Evolutionary conservation across 2,329 filamentous ascomycete genomes (phyloP).

Genomic region (Xylaria sp.): DNA sequence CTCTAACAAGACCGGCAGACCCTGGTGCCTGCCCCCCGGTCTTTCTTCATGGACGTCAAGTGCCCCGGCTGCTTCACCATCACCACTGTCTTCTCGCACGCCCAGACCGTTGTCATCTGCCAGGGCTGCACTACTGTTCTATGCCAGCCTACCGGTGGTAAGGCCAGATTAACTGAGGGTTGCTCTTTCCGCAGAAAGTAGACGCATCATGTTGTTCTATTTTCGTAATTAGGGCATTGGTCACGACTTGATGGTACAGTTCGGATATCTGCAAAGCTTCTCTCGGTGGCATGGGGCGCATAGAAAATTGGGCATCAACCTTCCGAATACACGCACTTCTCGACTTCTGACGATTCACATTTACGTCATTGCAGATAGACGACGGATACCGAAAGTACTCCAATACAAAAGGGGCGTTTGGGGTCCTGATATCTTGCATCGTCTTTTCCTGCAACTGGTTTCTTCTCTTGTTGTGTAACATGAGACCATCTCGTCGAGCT

Average conservation of each 20-base stretch:
- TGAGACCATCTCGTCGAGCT: conserved; percentile 48
- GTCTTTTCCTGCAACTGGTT: conserved; percentile 50
- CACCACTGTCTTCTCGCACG: conserved; percentile 99
- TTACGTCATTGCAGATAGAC: conserved; percentile 70
- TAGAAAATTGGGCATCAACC: conserved; percentile 48
- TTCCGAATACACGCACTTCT: conserved; percentile 41
- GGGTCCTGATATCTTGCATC: conserved; percentile 85
- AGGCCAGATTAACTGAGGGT: conserved; percentile 98
- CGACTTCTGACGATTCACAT: conserved; percentile 44
- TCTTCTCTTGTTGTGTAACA: conserved; percentile 49
- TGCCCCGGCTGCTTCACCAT: conserved; percentile 99
- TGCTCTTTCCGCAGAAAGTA: conserved; percentile 99
- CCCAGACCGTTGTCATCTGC: conserved; percentile 99
- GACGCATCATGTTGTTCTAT: conserved; percentile 57
- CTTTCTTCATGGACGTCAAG: conserved; percentile 99
- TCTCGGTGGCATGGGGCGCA: conserved; percentile 55
- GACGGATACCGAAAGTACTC: conserved; percentile 66
- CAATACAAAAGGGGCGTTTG: conserved; percentile 71
- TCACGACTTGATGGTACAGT: conserved; percentile 59
- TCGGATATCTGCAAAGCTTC: conserved; percentile 63
- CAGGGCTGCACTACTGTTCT: conserved; percentile 99
- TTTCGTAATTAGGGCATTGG: conserved; percentile 51
- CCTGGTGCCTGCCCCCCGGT: conserved; percentile 93
- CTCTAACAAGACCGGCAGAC: conserved; percentile 59
- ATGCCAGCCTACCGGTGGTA: conserved; percentile 99